Conservation (phyloP, 2,329 filamentous ascomycete species). For the Hymenoscyphus repandus region DNA sequence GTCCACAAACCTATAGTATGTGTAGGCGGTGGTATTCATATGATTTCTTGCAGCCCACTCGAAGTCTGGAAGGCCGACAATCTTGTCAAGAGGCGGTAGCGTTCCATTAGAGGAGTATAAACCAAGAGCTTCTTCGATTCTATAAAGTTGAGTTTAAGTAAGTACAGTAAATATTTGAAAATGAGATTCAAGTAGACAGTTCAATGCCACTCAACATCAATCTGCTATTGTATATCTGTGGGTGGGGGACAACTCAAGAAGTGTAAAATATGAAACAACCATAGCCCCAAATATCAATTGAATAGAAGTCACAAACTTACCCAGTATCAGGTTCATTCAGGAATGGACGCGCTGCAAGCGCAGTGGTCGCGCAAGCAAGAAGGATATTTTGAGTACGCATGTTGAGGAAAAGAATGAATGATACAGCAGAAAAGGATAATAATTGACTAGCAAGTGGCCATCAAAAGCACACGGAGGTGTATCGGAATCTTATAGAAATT, state of each 20-base stretch:
- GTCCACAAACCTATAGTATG: constrained; percentile 41
- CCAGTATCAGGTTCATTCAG: neutral
- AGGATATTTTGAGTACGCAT: neutral
- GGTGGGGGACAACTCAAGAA: too few species aligned
- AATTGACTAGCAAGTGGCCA: too few species aligned
- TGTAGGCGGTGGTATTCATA: constrained; percentile 43
- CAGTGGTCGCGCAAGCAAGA: neutral
- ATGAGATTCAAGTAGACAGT: too few species aligned
- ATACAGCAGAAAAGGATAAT: too few species aligned
- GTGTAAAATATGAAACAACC: too few species aligned
- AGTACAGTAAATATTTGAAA: too few species aligned
- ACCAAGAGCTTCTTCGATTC: constrained; percentile 11
- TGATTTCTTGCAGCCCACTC: constrained; percentile 46
- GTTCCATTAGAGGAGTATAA: neutral
- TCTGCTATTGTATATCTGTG: too few species aligned
- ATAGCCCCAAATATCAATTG: too few species aligned
- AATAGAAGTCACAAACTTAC: neutral
- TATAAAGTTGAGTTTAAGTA: neutral
- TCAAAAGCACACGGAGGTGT: too few species aligned
- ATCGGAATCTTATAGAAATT: too few species aligned
- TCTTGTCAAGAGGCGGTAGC: constrained; percentile 38
- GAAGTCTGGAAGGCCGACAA: constrained; percentile 49
- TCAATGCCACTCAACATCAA: too few species aligned
- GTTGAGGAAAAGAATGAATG: constrained; percentile 10
- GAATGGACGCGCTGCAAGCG: neutral